phyloP scores from a whole-genome alignment of 495 filamentous ascomycete genomes.

The Aspergillus steynii region DNA sequence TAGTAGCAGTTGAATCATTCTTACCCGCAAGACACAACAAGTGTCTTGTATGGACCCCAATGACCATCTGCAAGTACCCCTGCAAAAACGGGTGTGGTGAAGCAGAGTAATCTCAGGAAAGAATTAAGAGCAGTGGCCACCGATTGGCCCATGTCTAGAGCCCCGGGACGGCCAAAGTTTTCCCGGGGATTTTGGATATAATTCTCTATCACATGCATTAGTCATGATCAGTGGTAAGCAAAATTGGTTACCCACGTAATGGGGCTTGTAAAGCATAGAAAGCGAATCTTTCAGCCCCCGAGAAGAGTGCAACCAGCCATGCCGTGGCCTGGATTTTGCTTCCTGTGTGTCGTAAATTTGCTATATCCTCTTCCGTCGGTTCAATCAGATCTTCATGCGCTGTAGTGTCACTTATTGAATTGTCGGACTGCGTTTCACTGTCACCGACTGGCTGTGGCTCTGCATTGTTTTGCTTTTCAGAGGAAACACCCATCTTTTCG shows the following conservation, averaged over 20 bases:
- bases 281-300: background rate
- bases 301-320: background rate
- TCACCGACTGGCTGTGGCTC: background rate
- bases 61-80: background rate
- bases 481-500: background rate
- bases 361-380: background rate
- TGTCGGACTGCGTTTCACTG: background rate
- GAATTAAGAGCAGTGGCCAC: background rate
- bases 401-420: background rate
- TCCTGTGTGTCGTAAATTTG: background rate
- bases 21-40: background rate
- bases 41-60: background rate
- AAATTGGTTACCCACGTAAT: background rate
- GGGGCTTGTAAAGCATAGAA: background rate
- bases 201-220: background rate
- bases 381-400: background rate
- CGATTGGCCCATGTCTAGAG: conserved; percentile 1
- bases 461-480: background rate
- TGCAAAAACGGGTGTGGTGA: background rate
- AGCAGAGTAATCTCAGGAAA: background rate
- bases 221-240: background rate
- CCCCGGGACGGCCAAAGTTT: background rate
- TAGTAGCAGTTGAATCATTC: background rate
- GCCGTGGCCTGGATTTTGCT: background rate
- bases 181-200: background rate